Base-by-base conservation (phyloP, 441 rosid species). In the Metrosideros polymorpha region DNA sequence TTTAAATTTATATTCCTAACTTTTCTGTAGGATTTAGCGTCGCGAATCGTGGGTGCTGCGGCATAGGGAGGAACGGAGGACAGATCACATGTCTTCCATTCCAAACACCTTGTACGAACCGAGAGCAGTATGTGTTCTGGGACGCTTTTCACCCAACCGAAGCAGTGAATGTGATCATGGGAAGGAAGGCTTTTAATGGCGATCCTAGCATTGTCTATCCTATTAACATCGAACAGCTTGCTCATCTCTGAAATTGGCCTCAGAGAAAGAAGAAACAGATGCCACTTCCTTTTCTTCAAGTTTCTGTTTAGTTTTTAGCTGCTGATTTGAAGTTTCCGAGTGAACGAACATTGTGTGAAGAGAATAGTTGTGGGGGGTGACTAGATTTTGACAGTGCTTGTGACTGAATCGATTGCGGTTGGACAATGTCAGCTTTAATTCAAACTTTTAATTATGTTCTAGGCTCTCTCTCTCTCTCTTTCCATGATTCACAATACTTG, bases 91-190 rank as follows among this genome's bases (percentile, higher is more conserved):
- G 99, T 87, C 95, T 96, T 77, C 99, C 99, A 8, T 92, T 95
- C 85, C 96, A 96, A 87, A 95, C 98, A 5, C 99, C 99, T 3
- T 96, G 99, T 84, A 84, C 89, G 2, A 89, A 97, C 53, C 85
- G 99, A 56, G 93, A 95, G 14, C 90, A 92, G 27, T 97, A 95
- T 63, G 86, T 97, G 3, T 97, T 97, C 85, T 97, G 99, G 99
- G 99, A 97, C 76, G 99, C 99, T 22, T 97, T 96, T 79, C 99
- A 97, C 89, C 99, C 99, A 24, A 97, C 99, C 0, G 99, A 94
- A 85, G 96, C 96, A 29, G 99, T 96, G 75, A 97, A 97, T 89
- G 90, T 95, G 39, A 56, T 96, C 18, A 93, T 95, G 95, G 98
- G 92, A 6, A 92, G 91, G 86, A 93, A 89, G 82, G 98, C 98